Base-by-base conservation (phyloP, 1,284 basidiomycete genomes). In the Ceratobasidium sp. region DNA sequence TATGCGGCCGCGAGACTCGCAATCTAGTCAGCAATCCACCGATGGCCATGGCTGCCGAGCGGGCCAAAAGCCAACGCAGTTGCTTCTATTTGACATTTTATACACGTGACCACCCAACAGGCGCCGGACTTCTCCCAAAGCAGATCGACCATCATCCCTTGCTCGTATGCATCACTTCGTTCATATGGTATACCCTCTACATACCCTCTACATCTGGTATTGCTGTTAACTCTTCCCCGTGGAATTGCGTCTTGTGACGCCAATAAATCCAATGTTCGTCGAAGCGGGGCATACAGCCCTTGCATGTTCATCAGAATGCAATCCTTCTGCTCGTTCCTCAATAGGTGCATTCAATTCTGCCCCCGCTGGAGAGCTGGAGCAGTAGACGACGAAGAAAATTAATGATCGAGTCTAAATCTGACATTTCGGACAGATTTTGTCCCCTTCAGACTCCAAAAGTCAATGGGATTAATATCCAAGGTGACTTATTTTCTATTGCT, bases 41-140 rank as follows among this genome's bases (percentile, higher is more conserved):
- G 23, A 50, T 50, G 47, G 23, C n/a, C 47, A 50, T 50, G 47
- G 47, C 47, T 50, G 47, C 47, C 47, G 23, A 50, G 23, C 21
- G 47, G 47, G 19, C 16, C 42, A 21, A 25, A 50, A 50, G 23
- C 47, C 6, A 25, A n/a, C 42, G 16, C 42, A 21, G 16, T n/a
- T n/a, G 42, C 42, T n/a, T 21, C 19, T 5, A 50, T 25, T 50
- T 50, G 47, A 50, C n/a, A 27, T 23, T 21, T 50, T 6, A 50
- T 14, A 4, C 47, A 50, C 47, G 47, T 50, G 47, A 50, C 14
- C 11, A 7, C 16, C 7, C 6, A 46, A 21, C 14, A 46, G 42
- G 19, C 16, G 42, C 19, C 16, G n/a, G n/a, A n/a, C n/a, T n/a
- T n/a, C n/a, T n/a, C n/a, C n/a, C n/a, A n/a, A n/a, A n/a, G n/a